A percentile compares a stretch with the other conserved stretches of the same genome.
Evolutionary conservation across 108 stramenopile genomes (phyloP).

Genomic region (Skeletonema marinoi): DNA sequence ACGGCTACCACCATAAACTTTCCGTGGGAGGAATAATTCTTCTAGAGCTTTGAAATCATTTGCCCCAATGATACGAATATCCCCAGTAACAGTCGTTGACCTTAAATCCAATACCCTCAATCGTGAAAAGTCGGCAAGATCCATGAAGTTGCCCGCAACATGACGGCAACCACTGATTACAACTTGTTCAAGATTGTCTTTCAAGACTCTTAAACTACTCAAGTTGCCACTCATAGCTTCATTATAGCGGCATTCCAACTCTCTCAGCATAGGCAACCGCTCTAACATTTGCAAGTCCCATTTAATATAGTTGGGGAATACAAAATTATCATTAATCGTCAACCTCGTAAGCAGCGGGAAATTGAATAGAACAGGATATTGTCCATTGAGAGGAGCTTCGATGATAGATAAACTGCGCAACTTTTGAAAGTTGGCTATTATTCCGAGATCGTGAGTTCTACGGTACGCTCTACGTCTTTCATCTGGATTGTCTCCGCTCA

Average conservation of each 20-base stretch:
- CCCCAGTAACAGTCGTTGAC: not conserved
- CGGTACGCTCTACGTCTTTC: not conserved
- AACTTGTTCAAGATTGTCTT: not conserved
- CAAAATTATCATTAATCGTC: not conserved
- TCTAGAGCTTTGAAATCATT: not conserved
- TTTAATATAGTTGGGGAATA: not conserved
- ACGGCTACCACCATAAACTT: not conserved
- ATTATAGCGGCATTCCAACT: not conserved
- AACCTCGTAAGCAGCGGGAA: not conserved
- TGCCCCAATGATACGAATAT: not conserved
- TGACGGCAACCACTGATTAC: not conserved
- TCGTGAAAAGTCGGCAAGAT: conserved; percentile 12
- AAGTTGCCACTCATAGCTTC: not conserved
- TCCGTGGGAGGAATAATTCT: not conserved
- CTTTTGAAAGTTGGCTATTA: not conserved
- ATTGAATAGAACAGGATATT: not conserved
- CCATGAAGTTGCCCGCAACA: conserved; percentile 2
- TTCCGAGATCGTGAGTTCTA: not conserved
- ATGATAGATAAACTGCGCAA: not conserved
- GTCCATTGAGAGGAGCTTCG: not conserved
- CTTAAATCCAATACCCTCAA: not conserved
- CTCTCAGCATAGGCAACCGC: not conserved
- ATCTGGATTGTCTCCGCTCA: not conserved
- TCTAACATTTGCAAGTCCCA: not conserved
- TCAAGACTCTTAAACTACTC: not conserved